Percentiles rank a stretch among this genome's conserved stretches.
Conservation (phyloP, 768 basidiomycete genomes). For the Lactarius evosmus region DNA sequence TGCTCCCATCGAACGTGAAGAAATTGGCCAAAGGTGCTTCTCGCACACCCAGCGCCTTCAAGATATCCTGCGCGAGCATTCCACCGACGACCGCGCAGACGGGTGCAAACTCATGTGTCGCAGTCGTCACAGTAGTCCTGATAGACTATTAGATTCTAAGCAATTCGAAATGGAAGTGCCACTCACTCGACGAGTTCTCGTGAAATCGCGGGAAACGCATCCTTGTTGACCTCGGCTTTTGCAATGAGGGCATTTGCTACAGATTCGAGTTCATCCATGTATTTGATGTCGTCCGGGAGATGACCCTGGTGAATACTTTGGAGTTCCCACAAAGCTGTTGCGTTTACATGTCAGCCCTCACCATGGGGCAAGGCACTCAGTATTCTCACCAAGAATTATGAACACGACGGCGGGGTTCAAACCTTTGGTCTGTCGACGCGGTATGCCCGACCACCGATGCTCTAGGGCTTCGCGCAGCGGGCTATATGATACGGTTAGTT, state of each 20-base stretch:
- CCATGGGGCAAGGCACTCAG: neutral
- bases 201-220: slow-evolving; percentile 57
- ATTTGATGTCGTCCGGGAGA: slow-evolving; percentile 51
- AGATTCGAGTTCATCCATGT: slow-evolving; percentile 55
- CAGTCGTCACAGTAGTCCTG: slow-evolving; percentile 69
- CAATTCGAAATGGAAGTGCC: neutral
- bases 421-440: slow-evolving; percentile 75
- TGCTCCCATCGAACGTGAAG: slow-evolving; percentile 81
- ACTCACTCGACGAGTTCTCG: slow-evolving; percentile 60
- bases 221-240: slow-evolving; percentile 66
- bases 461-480: slow-evolving; percentile 59
- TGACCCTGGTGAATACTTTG: slow-evolving; percentile 53
- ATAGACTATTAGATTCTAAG: neutral
- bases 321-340: slow-evolving; percentile 79
- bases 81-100: slow-evolving; percentile 95
- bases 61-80: slow-evolving; percentile 89
- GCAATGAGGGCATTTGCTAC: slow-evolving; percentile 61
- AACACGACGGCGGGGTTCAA: slow-evolving; percentile 75
- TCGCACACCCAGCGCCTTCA: slow-evolving; percentile 85
- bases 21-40: slow-evolving; percentile 94
- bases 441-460: slow-evolving; percentile 66
- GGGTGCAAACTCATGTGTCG: slow-evolving; percentile 83
- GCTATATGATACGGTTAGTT: slow-evolving; percentile 60
- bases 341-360: slow-evolving; percentile 3
- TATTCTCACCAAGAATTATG: slow-evolving; percentile 59